Evolutionary conservation across 176 grass and related monocot genomes (phyloP).

Genomic region (bread wheat (Triticum aestivum)): IWGSC_CS_RefSeq_v2.1 NC_057801.1:643633180-643633679

Average conservation of each 20-base stretch:
- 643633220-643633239: constrained; percentile 46
- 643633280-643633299: neutral
- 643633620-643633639: neutral
- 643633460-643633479: constrained; percentile 96
- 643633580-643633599: no score
- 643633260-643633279: constrained; percentile 54
- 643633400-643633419: constrained; percentile 90
- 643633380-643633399: constrained; percentile 95
- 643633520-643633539: constrained; percentile 98
- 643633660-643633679: constrained; percentile 87
- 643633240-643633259: constrained; percentile 82
- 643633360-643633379: neutral
- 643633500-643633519: constrained; percentile 91
- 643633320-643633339: neutral
- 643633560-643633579: constrained; percentile 55
- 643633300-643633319: neutral
- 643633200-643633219: constrained; percentile 41
- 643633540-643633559: constrained; percentile 85
- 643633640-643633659: neutral
- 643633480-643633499: constrained; percentile 82
- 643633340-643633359: neutral
- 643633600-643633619: neutral
- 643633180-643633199: constrained; percentile 17
- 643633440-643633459: constrained; percentile 95
- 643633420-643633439: constrained; percentile 82